Evolutionary conservation across 352 stramenopile genomes (phyloP).

Genomic region (Pythium biforme): DNA sequence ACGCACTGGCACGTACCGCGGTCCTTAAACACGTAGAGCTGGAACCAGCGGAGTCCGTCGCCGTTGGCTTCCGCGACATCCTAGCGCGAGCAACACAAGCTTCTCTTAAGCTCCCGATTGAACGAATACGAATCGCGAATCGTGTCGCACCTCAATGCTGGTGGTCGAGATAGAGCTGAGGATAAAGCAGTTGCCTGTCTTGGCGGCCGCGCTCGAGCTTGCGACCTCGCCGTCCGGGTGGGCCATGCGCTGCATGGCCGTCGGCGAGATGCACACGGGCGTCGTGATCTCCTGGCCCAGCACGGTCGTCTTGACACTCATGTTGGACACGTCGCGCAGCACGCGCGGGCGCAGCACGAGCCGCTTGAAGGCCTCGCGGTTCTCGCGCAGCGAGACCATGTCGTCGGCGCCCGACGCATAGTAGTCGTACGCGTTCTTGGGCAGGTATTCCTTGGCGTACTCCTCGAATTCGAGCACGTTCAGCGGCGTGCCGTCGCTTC

Average conservation of each 20-base stretch:
- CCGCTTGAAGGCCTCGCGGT: slow-evolving; percentile 89
- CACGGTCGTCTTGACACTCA: slow-evolving; percentile 90
- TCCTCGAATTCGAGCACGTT: slow-evolving; percentile 91
- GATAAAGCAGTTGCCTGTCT: slow-evolving; percentile 89
- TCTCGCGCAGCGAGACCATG: slow-evolving; percentile 80
- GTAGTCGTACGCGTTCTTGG: slow-evolving; percentile 92
- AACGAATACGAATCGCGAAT: neutral
- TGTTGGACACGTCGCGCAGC: slow-evolving; percentile 91
- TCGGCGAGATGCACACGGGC: slow-evolving; percentile 92
- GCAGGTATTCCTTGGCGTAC: slow-evolving; percentile 85
- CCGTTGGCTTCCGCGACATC: slow-evolving; percentile 31
- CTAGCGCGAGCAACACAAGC: slow-evolving; percentile 21
- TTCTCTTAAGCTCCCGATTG: neutral
- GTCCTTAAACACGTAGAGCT: slow-evolving; percentile 97
- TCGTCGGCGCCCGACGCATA: slow-evolving; percentile 93
- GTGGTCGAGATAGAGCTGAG: slow-evolving; percentile 93
- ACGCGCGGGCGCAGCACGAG: slow-evolving; percentile 94
- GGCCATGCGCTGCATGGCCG: slow-evolving; percentile 94
- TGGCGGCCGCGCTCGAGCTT: slow-evolving; percentile 75
- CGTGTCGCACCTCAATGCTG: slow-evolving; percentile 65
- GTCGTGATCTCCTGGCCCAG: slow-evolving; percentile 90
- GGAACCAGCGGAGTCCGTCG: slow-evolving; percentile 90
- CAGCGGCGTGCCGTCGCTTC: slow-evolving; percentile 70
- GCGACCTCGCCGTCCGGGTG: slow-evolving; percentile 93
- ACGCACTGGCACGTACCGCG: slow-evolving; percentile 35